A percentile compares a stretch with the other conserved stretches of the same genome.
Evolutionary conservation across 495 filamentous ascomycete species (phyloP).

Genomic region (Penicillium robsamsonii): DNA sequence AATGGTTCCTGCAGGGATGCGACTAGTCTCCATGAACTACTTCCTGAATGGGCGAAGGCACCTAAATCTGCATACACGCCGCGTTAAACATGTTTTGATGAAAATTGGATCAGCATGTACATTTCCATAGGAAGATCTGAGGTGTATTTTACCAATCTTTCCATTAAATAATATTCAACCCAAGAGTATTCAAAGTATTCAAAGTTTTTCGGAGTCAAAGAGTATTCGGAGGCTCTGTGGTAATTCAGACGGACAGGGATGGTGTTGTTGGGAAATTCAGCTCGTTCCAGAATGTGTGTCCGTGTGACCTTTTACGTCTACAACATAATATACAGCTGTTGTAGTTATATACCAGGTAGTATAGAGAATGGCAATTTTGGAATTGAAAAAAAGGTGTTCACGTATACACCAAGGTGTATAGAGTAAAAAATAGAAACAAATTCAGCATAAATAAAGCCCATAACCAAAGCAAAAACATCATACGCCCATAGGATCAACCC

Average conservation of each 20-base stretch:
- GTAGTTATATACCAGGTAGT: background rate
- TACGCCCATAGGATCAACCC: constrained; percentile 39
- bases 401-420: constrained; percentile 8
- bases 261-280: constrained; percentile 8
- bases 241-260: constrained; percentile 24
- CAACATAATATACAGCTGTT: too few relatives aligned
- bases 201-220: background rate
- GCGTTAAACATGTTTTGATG: background rate
- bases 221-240: constrained; percentile 18
- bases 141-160: background rate
- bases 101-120: background rate
- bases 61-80: background rate
- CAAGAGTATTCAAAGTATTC: background rate
- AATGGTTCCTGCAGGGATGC: constrained; percentile 25
- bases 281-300: background rate
- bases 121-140: background rate
- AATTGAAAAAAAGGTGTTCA: background rate
- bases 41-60: constrained; percentile 13
- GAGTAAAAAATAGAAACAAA: constrained; percentile 12
- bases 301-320: background rate
- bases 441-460: constrained; percentile 15
- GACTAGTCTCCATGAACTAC: constrained; percentile 21
- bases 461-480: constrained; percentile 26
- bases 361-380: constrained; percentile 3
- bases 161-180: background rate